Base-by-base conservation (phyloP, 1,284 basidiomycete genomes). In the Boletus mariae region DNA sequence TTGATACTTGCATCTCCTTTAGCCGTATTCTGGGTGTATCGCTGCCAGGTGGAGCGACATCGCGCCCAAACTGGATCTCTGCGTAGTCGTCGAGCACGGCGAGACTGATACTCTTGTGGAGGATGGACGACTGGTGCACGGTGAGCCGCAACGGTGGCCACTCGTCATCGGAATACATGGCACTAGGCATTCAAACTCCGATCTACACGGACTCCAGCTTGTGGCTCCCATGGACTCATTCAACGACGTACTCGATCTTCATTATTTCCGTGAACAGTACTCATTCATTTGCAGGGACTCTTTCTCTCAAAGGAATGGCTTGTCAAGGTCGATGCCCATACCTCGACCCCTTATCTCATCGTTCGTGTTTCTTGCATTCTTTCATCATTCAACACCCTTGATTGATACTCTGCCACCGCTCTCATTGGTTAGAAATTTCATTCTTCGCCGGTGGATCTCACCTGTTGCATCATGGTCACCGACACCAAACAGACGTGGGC, bases 1-100 rank as follows among this genome's bases (percentile, higher is more conserved):
- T 91, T 3, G 87, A 90, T 9, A 90, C 87, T 57, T 80, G 78
- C 83, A 91, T 86, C 70, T 91, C 88, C 67, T 87, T 90, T 34
- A 91, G 71, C 44, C 89, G 80, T 49, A 91, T 75, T 43, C 82
- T 77, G 12, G 88, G 85, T 2, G 70, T 79, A 31, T 74, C 73
- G 15, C 72, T 75, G 11, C 78, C 79, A 20, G 71, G 57, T 2
- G 77, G 72, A 3, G 80, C 72, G 29, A 75, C 65, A 62, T 91
- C 88, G 45, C 89, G 76, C 11, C 89, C 88, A 57, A 91, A 74
- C 59, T 89, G 84, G 6, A 83, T 72, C 65, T 89, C 83, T 4
- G 74, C 65, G 61, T 83, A 81, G 3, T 78, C 79, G 61, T 88
- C 86, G 40, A 87, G 65, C 47, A 86, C 73, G 26, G 77, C 86